phyloP scores from a whole-genome alignment of 805 yeast species.

The Scheffersomyces amazonensis region DNA sequence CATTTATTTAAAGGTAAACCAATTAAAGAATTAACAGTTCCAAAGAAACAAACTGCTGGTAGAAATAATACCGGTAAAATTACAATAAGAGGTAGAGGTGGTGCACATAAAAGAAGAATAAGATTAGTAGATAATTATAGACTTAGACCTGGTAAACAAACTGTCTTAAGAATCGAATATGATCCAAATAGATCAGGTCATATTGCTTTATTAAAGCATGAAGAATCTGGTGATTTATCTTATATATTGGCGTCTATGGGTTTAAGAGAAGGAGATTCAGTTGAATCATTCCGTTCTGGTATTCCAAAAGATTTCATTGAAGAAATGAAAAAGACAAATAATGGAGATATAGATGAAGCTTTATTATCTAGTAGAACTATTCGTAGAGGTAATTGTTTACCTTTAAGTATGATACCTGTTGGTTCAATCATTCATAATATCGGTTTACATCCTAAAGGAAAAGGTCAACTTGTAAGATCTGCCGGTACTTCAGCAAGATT shows the following conservation, averaged over 20 bases:
- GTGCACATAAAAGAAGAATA: slow-evolving; percentile 89
- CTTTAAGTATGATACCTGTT: slow-evolving; percentile 88
- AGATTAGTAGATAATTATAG: slow-evolving; percentile 80
- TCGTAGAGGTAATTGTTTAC: slow-evolving; percentile 93
- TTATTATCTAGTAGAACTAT: slow-evolving; percentile 81
- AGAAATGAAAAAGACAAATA: slow-evolving; percentile 62
- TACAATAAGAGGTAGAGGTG: slow-evolving; percentile 94
- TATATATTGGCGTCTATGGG: slow-evolving; percentile 93
- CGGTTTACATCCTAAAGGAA: slow-evolving; percentile 66
- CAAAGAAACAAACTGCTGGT: slow-evolving; percentile 75
- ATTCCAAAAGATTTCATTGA: slow-evolving; percentile 69
- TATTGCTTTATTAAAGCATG: slow-evolving; percentile 77
- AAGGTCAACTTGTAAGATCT: slow-evolving; percentile 87
- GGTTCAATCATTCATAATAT: slow-evolving; percentile 89
- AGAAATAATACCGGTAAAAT: slow-evolving; percentile 86
- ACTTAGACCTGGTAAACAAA: slow-evolving; percentile 63
- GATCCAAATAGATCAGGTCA: slow-evolving; percentile 95
- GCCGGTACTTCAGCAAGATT: slow-evolving; percentile 95
- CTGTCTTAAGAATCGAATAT: slow-evolving; percentile 85
- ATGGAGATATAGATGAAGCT: slow-evolving; percentile 90
- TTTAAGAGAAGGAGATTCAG: slow-evolving; percentile 85
- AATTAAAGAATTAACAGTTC: slow-evolving; percentile 66
- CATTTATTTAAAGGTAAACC: slow-evolving; percentile 88
- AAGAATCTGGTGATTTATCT: slow-evolving; percentile 57
- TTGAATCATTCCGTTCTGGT: slow-evolving; percentile 87